Base-by-base conservation (phyloP, 2,329 filamentous ascomycete genomes). In the Graphium sp. region DNA sequence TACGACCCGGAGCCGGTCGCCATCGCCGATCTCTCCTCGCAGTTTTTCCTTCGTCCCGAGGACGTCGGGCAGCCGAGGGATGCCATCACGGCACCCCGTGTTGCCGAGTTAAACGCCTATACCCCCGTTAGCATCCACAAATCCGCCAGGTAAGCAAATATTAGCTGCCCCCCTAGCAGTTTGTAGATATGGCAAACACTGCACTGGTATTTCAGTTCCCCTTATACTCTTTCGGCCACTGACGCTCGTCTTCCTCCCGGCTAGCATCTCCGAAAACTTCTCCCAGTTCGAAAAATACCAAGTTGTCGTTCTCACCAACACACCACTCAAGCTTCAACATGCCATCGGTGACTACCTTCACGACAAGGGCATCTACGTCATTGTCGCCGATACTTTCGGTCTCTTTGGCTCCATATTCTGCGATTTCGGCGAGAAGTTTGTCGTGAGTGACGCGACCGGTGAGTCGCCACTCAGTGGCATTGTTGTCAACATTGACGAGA, bases 361-460 rank as follows among this genome's bases (percentile, higher is more conserved):
- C 53, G 61, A 77, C 36, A 92, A 95, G 52, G 79, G 81, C 37
- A 94, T 98, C 41, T 94, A 82, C 49, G 58, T 98, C 22, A 74
- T 93, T 28, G 70, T 83, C 32, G 73, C 82, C 6, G 85, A 94
- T 46, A 92, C 81, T 0, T 94, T 82, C 44, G 89, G 89, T 38
- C 66, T 98, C 18, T 98, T 98, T 47, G 89, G 89, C 28, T 81
- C 77, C 39, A 79, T 98, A 40, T 98, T 98, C 58, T 94, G 85
- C 44, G 89, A 98, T 47, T 98, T 98, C 47, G 89, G 89, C 40
- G 74, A 87, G 45, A 81, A 89, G 44, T 98, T 98, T 52, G 83
- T 81, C 5, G 73, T 89, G 31, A 75, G 83, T 38, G 89, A 98
- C 46, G 60, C 84, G 4, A 95, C 80, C 10, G 89, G 89, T 41